Base-by-base conservation (phyloP, 1,284 basidiomycete species). In the Volvariella volvacea region DNA sequence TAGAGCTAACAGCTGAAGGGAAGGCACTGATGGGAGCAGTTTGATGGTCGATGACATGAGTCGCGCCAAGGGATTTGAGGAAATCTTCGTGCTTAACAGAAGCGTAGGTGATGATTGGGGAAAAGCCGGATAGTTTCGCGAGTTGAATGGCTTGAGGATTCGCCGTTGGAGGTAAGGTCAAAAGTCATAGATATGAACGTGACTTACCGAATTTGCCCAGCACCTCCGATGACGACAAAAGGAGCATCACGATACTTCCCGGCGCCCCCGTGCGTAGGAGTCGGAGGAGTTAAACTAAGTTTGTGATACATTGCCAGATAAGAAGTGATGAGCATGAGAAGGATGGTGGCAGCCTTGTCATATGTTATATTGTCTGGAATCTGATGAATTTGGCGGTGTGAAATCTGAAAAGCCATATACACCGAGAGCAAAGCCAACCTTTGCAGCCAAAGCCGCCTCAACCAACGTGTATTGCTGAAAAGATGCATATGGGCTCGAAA, bases 381-480 rank as follows among this genome's bases (percentile, higher is more conserved):
- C 64, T 75, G n/a, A n/a, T n/a, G n/a, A n/a, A n/a, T n/a, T n/a
- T n/a, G n/a, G n/a, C n/a, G n/a, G n/a, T n/a, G n/a, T 6, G n/a
- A 33, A 39, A 16, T 12, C 16, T 32, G 17, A 7, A 39, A 33
- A n/a, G 10, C 14, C 6, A 8, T 20, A 36, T 15, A n/a, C 6
- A n/a, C 14, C 7, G 19, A n/a, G 25, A 21, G 10, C 22, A 22
- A 15, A 14, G 28, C 52, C 31, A 51, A 71, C 73, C 62, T 74
- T 76, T 3, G 68, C 60, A 21, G 64, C 56, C 8, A 70, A 61
- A 9, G 67, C 64, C 10, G 69, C 65, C 22, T 64, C 57, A 0
- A 61, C 62, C 17, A 72, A 52, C 17, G 66, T 60, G 50, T 73
- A 77, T 51, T 79, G 71, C 57, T 79, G 77, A 55, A 71, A 77